phyloP scores from a whole-genome alignment of 345 rosid genomes.

The Microcos paniculata region DNA sequence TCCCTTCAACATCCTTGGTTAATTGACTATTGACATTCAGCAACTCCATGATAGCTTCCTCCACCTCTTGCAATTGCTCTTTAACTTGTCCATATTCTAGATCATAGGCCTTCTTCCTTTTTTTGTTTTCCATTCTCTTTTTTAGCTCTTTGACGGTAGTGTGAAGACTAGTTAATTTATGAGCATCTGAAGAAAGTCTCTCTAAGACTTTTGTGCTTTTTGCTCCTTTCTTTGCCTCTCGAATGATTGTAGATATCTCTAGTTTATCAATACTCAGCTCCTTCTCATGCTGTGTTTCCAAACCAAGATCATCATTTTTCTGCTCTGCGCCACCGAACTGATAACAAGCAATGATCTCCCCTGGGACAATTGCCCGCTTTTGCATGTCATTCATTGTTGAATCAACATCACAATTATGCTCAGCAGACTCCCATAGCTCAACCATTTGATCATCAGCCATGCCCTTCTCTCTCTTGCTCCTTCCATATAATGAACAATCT shows the following conservation, averaged over 20 bases:
- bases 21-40: constrained; percentile 52
- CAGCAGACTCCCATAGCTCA: constrained; percentile 56
- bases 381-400: constrained; percentile 9
- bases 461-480: constrained; percentile 39
- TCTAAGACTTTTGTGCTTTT: constrained; percentile 60
- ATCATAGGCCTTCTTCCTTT: constrained; percentile 54
- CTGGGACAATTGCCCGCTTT: constrained; percentile 19
- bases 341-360: background rate
- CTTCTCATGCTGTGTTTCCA: constrained; percentile 52
- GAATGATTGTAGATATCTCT: constrained; percentile 50
- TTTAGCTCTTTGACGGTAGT: constrained; percentile 58
- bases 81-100: constrained; percentile 57
- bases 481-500: constrained; percentile 48
- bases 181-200: constrained; percentile 68
- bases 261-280: constrained; percentile 66
- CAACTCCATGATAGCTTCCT: constrained; percentile 61
- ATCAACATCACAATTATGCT: constrained; percentile 32
- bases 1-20: constrained; percentile 47
- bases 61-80: constrained; percentile 62
- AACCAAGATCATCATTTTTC: constrained; percentile 12
- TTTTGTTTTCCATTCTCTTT: constrained; percentile 57
- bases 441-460: constrained; percentile 45
- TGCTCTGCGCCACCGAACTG: constrained; percentile 17
- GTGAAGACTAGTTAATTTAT: constrained; percentile 61
- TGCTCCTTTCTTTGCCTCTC: constrained; percentile 33